These are phyloP conservation scores for Suillus decipiens DNA, from an alignment of 768 basidiomycete genomes.

Conservation along the genomic window DNA sequence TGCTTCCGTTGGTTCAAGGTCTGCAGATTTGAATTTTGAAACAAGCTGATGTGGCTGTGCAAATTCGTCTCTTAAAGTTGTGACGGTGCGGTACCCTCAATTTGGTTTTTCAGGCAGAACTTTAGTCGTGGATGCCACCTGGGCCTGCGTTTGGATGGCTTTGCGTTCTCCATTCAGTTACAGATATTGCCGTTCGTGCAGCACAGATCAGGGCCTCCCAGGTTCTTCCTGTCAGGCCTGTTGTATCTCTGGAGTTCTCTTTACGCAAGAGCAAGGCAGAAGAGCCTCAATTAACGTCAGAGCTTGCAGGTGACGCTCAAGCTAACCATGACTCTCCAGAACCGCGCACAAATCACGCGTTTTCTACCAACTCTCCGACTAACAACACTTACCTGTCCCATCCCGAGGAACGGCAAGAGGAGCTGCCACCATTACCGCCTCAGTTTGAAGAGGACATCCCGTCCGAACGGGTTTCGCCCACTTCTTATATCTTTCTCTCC, in stretches of 20 bases:
- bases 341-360: neutral
- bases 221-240: slow-evolving; percentile 11
- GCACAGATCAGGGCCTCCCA: slow-evolving; percentile 57
- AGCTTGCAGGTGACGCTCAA: neutral
- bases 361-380: neutral
- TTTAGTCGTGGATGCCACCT: slow-evolving; percentile 54
- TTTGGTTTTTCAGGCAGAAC: neutral
- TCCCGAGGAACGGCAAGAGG: neutral
- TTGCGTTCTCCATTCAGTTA: slow-evolving; percentile 61
- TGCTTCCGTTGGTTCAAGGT: neutral
- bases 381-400: neutral
- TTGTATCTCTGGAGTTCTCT: neutral
- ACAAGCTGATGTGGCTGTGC: slow-evolving; percentile 21
- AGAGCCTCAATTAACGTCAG: too few species aligned
- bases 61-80: neutral
- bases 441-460: neutral
- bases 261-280: slow-evolving; percentile 1
- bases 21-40: neutral
- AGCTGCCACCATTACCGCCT: neutral
- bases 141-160: slow-evolving; percentile 72
- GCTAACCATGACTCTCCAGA: neutral
- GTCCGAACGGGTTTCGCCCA: neutral
- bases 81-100: neutral
- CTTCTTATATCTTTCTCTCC: neutral
- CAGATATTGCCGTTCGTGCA: slow-evolving; percentile 64